phyloP scores from a whole-genome alignment of 2,329 filamentous ascomycete genomes.

The Exophiala xenobiotica region DNA sequence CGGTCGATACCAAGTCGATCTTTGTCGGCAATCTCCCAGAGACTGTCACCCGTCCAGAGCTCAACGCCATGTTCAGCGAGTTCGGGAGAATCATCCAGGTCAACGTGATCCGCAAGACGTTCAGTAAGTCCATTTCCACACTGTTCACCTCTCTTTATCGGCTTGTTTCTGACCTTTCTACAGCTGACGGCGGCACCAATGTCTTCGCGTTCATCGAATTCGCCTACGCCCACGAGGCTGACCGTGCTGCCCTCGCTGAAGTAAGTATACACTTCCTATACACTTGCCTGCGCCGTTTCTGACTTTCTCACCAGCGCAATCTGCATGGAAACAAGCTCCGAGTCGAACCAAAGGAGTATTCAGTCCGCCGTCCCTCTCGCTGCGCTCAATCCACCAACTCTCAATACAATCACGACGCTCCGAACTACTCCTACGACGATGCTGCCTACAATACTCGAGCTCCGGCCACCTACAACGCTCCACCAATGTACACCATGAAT shows the following conservation, averaged over 20 bases:
- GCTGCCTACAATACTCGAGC: not conserved
- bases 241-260: conserved; percentile 16
- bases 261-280: conserved; percentile 20
- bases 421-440: not conserved
- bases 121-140: conserved; percentile 17
- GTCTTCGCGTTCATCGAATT: conserved; percentile 31
- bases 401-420: not conserved
- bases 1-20: conserved; percentile 27
- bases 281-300: not conserved
- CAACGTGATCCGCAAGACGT: conserved; percentile 28
- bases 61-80: conserved; percentile 20
- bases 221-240: conserved; percentile 18
- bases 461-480: conserved; percentile 2
- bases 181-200: conserved; percentile 21
- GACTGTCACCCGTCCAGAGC: conserved; percentile 16
- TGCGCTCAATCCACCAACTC: too few species aligned
- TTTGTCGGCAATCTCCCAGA: conserved; percentile 30
- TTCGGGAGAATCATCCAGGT: conserved; percentile 26
- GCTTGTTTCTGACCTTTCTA: conserved; percentile 7
- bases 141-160: not conserved
- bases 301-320: not conserved
- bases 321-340: not conserved
- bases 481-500: conserved; percentile 2
- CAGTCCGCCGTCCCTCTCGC: conserved; percentile 21
- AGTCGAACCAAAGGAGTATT: conserved; percentile 29